These are phyloP conservation scores for Phytophthora aleatoria DNA, from an alignment of 352 stramenopile species.

Conservation along the genomic window DNA sequence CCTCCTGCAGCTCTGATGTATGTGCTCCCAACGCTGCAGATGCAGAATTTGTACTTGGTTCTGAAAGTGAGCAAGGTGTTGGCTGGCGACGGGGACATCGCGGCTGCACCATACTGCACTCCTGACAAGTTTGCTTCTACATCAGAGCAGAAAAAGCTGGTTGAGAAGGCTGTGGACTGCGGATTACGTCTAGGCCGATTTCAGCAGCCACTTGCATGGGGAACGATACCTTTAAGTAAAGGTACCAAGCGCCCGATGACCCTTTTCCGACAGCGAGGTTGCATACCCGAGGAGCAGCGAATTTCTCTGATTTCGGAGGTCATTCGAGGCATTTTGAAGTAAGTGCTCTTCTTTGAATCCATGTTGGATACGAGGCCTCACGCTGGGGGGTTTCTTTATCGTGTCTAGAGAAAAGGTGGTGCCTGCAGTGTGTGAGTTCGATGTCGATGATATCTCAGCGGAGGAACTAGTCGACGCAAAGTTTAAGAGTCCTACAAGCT, in stretches of 20 bases:
- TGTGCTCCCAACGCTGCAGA: constrained; percentile 49
- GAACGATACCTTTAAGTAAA: constrained; percentile 51
- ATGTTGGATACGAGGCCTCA: not conserved
- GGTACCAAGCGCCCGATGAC: constrained; percentile 54
- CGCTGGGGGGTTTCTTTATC: not conserved
- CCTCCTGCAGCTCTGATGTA: constrained; percentile 56
- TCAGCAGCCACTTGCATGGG: constrained; percentile 67
- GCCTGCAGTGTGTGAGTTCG: constrained; percentile 61
- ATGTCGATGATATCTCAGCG: constrained; percentile 53
- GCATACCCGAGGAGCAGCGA: constrained; percentile 67
- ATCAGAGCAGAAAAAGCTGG: constrained; percentile 59
- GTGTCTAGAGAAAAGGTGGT: constrained; percentile 50
- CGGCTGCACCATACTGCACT: constrained; percentile 59
- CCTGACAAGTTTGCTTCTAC: constrained; percentile 60
- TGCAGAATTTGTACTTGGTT: constrained; percentile 61
- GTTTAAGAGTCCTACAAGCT: constrained; percentile 29
- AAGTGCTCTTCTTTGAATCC: constrained; percentile 8
- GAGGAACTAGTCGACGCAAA: constrained; percentile 48
- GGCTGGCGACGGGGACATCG: constrained; percentile 54
- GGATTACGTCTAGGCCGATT: constrained; percentile 54
- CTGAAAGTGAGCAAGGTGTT: constrained; percentile 74
- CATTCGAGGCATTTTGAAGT: constrained; percentile 59
- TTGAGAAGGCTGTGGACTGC: constrained; percentile 56
- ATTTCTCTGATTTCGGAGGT: constrained; percentile 57
- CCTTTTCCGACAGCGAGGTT: constrained; percentile 62